Conservation (phyloP, 2,329 filamentous ascomycete genomes). For the Sporothrix euskadiensis region DNA sequence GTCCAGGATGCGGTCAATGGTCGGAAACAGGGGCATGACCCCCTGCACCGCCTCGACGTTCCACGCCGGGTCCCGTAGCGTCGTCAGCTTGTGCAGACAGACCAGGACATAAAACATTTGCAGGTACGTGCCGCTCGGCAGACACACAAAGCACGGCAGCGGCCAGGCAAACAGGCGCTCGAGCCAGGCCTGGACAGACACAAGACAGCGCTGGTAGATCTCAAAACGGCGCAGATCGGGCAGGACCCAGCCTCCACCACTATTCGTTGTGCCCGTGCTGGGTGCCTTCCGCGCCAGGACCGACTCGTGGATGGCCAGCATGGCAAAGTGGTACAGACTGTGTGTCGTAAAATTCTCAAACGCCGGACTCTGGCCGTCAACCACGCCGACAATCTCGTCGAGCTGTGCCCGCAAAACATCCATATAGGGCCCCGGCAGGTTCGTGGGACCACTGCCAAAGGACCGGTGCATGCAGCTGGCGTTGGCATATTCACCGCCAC, state of each 20-base stretch:
- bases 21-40: conserved; percentile 39
- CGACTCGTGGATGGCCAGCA: conserved; percentile 30
- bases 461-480: not conserved
- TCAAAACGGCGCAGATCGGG: conserved; percentile 26
- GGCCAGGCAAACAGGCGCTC: conserved; percentile 29
- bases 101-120: conserved; percentile 27
- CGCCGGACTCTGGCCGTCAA: not conserved
- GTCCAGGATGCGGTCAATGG: conserved; percentile 34
- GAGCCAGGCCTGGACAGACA: conserved; percentile 28
- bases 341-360: conserved; percentile 23
- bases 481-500: not conserved
- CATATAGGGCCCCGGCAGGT: conserved; percentile 12
- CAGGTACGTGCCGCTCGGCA: conserved; percentile 25
- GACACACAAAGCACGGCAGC: not conserved
- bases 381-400: conserved; percentile 2
- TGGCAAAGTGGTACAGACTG: conserved; percentile 26
- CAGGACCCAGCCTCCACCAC: not conserved
- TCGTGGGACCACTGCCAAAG: not conserved
- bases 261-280: too few species aligned
- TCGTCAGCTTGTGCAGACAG: conserved; percentile 29
- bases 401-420: conserved; percentile 23
- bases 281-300: not conserved
- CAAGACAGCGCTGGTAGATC: conserved; percentile 30
- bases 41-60: conserved; percentile 38
- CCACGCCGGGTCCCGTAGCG: conserved; percentile 42